Evolutionary conservation across 2,329 filamentous ascomycete species (phyloP), one percentile per base, ranked within the genome.

Genomic region (Exophiala bonariae): DNA sequence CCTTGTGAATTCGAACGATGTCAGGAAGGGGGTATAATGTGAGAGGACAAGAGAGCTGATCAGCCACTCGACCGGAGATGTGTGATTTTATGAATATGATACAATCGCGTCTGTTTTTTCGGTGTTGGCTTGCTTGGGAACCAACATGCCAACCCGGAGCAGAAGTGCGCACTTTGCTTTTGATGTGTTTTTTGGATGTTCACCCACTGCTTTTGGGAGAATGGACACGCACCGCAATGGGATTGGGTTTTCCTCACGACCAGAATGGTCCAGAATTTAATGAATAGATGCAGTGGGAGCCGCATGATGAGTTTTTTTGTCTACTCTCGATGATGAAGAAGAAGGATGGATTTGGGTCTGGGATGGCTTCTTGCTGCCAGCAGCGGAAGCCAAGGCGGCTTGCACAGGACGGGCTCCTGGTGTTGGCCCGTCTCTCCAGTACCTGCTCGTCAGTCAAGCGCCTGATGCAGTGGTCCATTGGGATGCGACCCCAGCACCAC

Each of bases 81-180:
- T 51, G 47, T 47, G 42, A 38, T 53, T 57, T 54, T 44, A 50
- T 42, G 46, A 50, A 46, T 45, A 47, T 61, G 59, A 61, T 61
- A 61, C 59, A 55, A 61, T 50, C 59, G 59, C 59, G 59, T 61
- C 59, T 61, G 55, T 45, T 14, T 49, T 33, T 37, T 41, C 26
- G 41, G n/a, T n/a, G n/a, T n/a, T 22, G 47, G 47, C 47, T 28
- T 26, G 18, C n/a, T n/a, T n/a, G n/a, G n/a, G 34, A 39, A 19
- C 22, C 37, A 49, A 41, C 44, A 20, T 44, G 52, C 49, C 48
- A 48, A 36, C 52, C 46, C n/a, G n/a, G 53, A 52, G 47, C 56
- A 59, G 59, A 61, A 61, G 59, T 61, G 59, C 59, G 59, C 59
- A 59, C 44, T 55, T 52, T 59, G 50, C 33, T 53, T 58, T 57